Evolutionary conservation across 202 grass and related monocot genomes (phyloP), one percentile per base, ranked within the genome.

Genomic region (Zoysia matrella): DNA sequence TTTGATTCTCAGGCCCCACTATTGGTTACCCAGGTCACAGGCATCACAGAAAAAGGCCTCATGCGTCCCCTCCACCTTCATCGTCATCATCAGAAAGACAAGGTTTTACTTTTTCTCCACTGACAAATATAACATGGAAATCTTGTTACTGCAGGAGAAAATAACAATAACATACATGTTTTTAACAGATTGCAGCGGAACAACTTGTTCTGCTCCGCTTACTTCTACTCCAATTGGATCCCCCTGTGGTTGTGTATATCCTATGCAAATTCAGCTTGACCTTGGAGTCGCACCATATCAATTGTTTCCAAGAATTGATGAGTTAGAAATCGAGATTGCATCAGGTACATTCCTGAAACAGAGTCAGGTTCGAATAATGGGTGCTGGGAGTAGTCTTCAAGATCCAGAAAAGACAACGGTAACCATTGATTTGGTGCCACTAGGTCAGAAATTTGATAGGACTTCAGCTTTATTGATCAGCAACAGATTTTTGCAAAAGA

Each of bases 351-450:
- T 91, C 74, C 71, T 94, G 71, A 91, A 87, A 86, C 92, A 91
- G 80, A 91, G 89, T 80, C 92, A 91, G 71, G 89, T 94, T 78
- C 83, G 84, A 65, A 94, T 94, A 83, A 94, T 94, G 92, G 92
- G 89, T 56, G 92, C 89, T 80, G 84, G 80, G 64, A 72, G 87
- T 45, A 91, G 84, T 79, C 53, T 80, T 72, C 62, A 61, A 69
- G 89, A 91, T 82, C 79, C 87, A 56, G 89, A 94, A 74, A 94
- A 91, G 75, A 90, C 92, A 61, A 91, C 75, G 4, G 89, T 94
- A 65, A 89, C 78, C 52, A 88, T 94, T 67, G 87, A 91, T 76
- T 73, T 94, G 87, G 92, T 94, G 55, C 89, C 92, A 70, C 63
- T 91, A 43, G 92, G 89, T 77, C 89, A 94, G 82, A 94, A 85